Base-by-base conservation (phyloP, 805 yeast species). In the Suhomyces prunicola region DNA sequence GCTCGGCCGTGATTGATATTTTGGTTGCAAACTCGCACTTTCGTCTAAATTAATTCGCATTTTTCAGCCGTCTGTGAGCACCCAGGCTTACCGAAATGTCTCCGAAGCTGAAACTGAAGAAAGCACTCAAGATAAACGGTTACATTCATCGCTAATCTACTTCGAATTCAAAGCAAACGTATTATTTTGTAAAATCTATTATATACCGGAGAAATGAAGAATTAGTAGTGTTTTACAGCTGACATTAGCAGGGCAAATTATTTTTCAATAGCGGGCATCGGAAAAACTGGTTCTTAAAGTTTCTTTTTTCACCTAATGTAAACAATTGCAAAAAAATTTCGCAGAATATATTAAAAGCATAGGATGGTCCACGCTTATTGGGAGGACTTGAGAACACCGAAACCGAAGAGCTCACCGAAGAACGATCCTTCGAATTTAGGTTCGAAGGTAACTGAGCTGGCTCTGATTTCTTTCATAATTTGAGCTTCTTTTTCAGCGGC, bases 401-500 rank as follows among this genome's bases (percentile, higher is more conserved):
- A 69, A 44, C 77, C 77, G 53, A 75, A 74, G 58, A 73, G 58
- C 54, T 74, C 63, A 47, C 79, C 79, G 53, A 75, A 67, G 62
- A 74, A 68, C 44, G 72, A 67, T 36, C 76, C 72, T 58, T 72
- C 71, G 60, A 72, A 74, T 57, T 72, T 74, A 31, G 74, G 63
- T 53, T 74, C 77, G 63, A 56, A 74, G 57, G 64, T 71, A 46
- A 61, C 67, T 46, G 59, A 46, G 53, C 59, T 60, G 35, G 71
- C 64, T 70, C 76, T 72, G 55, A 75, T 75, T 58, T 74, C 79
- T 44, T 67, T 66, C 79, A 75, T 74, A 58, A 75, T 74, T 57
- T 65, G 65, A 56, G 78, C 78, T 67, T 75, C 79, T 64, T 75
- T 75, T 62, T 75, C 78, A 51, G 78, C 78, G 53, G 74, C 59